Percentiles rank a stretch among this genome's conserved stretches.
These are phyloP conservation scores for Heliamphora pulchella DNA, from an alignment of 179 eudicot genomes.

Conservation along the genomic window DNA sequence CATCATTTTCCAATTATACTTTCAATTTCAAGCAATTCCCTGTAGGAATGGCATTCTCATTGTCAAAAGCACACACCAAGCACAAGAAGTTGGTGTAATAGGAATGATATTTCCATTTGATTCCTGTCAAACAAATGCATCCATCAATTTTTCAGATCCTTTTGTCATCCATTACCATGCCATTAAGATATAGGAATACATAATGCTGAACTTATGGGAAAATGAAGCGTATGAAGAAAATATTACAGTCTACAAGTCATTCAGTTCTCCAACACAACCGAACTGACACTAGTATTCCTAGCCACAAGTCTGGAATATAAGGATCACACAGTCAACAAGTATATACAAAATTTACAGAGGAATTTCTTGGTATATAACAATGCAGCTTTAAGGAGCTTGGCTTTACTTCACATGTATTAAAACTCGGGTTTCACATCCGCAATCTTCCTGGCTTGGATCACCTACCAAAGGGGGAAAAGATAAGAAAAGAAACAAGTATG, in stretches of 20 bases:
- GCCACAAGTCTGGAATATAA: background rate
- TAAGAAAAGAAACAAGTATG: background rate
- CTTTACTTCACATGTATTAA: too few relatives aligned
- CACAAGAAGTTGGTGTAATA: background rate
- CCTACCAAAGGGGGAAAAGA: constrained; percentile 6
- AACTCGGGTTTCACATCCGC: background rate
- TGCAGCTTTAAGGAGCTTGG: background rate
- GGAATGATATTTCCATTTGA: background rate
- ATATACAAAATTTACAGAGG: constrained; percentile 5
- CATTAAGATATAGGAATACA: background rate
- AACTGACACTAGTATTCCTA: background rate
- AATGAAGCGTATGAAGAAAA: background rate
- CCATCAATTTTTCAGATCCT: background rate
- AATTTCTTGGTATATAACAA: background rate
- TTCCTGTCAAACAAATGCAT: background rate
- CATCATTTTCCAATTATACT: too few relatives aligned
- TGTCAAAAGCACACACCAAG: too few relatives aligned
- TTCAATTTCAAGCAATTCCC: too few relatives aligned
- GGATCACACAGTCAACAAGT: background rate
- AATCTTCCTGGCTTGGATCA: background rate
- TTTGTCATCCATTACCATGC: background rate
- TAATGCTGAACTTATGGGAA: background rate
- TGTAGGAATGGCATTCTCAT: too few relatives aligned
- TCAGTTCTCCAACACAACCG: background rate
- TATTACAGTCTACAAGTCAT: background rate